These are phyloP conservation scores for Hypholoma fasciculare DNA, from an alignment of 768 basidiomycete genomes.

Conservation along the genomic window DNA sequence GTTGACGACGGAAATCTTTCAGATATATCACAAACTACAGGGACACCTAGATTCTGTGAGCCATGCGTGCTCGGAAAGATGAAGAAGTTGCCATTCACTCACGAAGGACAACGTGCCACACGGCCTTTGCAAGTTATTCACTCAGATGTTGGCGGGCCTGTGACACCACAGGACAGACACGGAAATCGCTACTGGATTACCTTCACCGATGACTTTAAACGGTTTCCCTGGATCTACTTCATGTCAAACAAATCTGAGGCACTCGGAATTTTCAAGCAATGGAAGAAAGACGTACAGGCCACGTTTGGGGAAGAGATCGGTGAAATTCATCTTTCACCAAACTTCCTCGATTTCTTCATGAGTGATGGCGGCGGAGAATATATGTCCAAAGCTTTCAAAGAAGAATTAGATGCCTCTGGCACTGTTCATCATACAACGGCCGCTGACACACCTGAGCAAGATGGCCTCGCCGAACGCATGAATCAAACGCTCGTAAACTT, in stretches of 20 bases:
- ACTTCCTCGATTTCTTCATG: not conserved
- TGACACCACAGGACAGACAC: not conserved
- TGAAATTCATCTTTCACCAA: not conserved
- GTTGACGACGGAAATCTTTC: not conserved
- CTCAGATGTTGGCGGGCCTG: not conserved
- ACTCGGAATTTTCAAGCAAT: not conserved
- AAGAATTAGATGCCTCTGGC: not conserved
- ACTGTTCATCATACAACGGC: not conserved
- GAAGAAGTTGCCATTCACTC: slow-evolving; percentile 10
- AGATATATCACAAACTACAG: not conserved
- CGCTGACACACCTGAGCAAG: not conserved
- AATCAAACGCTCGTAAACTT: not conserved
- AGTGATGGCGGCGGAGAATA: not conserved
- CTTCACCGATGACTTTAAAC: not conserved
- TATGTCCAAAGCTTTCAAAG: not conserved
- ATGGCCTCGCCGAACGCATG: not conserved
- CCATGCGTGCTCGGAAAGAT: slow-evolving; percentile 9
- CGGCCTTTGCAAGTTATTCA: not conserved
- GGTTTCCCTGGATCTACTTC: not conserved
- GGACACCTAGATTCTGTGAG: slow-evolving; percentile 8
- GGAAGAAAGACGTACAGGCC: not conserved
- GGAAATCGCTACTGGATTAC: not conserved
- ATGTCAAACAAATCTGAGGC: not conserved
- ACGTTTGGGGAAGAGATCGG: not conserved
- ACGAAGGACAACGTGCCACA: not conserved